Evolutionary conservation across 805 yeast species (phyloP).

Genomic region (Suhomyces vadensis): DNA sequence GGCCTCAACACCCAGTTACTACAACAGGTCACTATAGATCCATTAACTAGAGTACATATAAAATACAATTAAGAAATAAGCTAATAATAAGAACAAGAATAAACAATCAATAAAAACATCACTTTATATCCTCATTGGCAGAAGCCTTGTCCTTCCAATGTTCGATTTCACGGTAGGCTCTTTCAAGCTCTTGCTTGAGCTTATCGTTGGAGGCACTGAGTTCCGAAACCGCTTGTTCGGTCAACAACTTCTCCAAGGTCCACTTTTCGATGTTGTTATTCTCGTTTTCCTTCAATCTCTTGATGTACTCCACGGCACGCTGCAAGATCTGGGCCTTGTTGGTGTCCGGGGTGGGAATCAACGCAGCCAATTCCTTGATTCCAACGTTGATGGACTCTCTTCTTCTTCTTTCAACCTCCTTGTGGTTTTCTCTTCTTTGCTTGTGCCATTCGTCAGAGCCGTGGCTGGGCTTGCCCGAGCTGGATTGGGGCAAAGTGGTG

Average conservation of each 20-base stretch:
- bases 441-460: constrained; percentile 86
- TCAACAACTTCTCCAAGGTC: constrained; percentile 88
- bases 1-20: background rate
- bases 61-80: constrained; percentile 5
- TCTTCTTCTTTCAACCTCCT: constrained; percentile 92
- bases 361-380: constrained; percentile 73
- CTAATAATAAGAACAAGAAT: constrained; percentile 6
- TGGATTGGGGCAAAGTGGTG: constrained; percentile 31
- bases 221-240: constrained; percentile 89
- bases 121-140: constrained; percentile 17
- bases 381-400: constrained; percentile 87
- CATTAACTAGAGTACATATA: constrained; percentile 10
- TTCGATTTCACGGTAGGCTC: constrained; percentile 90
- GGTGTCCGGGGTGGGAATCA: constrained; percentile 80
- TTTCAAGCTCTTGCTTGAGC: constrained; percentile 82
- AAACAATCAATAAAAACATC: background rate
- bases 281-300: constrained; percentile 86
- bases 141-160: constrained; percentile 59
- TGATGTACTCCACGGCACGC: constrained; percentile 87
- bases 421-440: constrained; percentile 85
- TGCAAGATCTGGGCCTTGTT: constrained; percentile 89
- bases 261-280: constrained; percentile 88
- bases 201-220: constrained; percentile 83
- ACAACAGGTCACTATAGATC: constrained; percentile 1
- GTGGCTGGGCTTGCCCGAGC: constrained; percentile 53